These are phyloP conservation scores for Brassica juncea DNA, from an alignment of 345 rosid species.

Conservation along the genomic window DNA sequence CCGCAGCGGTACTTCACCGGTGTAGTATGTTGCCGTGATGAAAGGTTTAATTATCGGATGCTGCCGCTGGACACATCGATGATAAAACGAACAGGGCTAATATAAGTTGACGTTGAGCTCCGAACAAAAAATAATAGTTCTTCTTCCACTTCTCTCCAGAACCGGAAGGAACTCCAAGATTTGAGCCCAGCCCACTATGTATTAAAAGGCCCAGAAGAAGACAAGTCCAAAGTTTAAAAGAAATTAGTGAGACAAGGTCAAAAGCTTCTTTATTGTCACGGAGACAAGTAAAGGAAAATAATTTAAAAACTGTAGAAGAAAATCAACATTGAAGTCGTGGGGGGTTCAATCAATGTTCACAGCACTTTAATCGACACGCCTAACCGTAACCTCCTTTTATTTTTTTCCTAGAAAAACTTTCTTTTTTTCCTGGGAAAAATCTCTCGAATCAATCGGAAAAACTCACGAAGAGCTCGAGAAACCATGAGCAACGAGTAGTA, in stretches of 20 bases:
- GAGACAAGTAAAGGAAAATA: neutral
- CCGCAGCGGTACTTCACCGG: too few relatives aligned
- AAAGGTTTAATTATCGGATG: too few relatives aligned
- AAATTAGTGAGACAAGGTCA: constrained; percentile 29
- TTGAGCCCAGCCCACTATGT: neutral
- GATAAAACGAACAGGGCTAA: too few relatives aligned
- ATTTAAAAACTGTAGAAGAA: neutral
- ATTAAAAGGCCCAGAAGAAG: neutral
- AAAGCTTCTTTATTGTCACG: constrained; percentile 22
- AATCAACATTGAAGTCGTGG: constrained; percentile 31
- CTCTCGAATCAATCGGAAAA: constrained; percentile 1
- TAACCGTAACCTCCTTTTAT: neutral
- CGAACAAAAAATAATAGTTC: too few relatives aligned
- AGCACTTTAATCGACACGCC: constrained; percentile 28
- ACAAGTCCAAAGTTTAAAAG: neutral
- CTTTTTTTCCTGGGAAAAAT: neutral
- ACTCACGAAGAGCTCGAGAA: neutral
- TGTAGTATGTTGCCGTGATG: too few relatives aligned
- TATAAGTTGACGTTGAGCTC: too few relatives aligned
- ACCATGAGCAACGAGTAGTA: constrained; percentile 68
- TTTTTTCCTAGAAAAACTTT: neutral
- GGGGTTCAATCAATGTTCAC: constrained; percentile 37
- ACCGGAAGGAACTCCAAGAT: neutral
- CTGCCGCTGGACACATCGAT: too few relatives aligned
- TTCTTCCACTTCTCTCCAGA: too few relatives aligned